Base-by-base conservation (phyloP, 208 protist genomes). In the Acanthamoeba culbertsoni region DNA sequence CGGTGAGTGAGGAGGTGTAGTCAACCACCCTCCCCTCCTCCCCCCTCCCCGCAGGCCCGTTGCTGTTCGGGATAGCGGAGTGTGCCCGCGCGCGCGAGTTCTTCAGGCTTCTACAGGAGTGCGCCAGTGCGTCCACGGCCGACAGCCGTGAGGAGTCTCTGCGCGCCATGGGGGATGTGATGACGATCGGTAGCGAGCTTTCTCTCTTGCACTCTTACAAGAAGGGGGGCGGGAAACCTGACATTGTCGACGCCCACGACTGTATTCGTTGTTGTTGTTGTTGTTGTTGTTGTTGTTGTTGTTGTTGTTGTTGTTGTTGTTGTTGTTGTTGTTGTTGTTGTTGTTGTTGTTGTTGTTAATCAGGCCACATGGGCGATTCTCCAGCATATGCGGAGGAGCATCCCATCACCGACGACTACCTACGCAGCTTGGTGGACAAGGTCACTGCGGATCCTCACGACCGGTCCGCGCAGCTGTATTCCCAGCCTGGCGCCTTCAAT, bases 41-140 rank as follows among this genome's bases (percentile, higher is more conserved):
- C 14, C 16, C 16, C 16, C 23, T 59, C 14, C 14, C 23, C 14
- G 51, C 51, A 75, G 84, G 84, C 5, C 75, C 91, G 14, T 45
- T 94, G 1, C 73, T 94, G 28, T 94, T 73, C 33, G 91, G 91
- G n/a, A 77, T 94, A 26, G 48, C 91, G 1, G 91, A 94, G 40
- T 94, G 91, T 33, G 91, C 42, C 23, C 68, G 91, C 6, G 73
- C 91, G 23, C 42, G 65, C 23, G 26, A 77, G 75, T 94, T 94
- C 65, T 94, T 91, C 86, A 14, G 59, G 16, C 48, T 73, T 8
- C 59, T 65, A 10, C 12, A 57, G 5, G 43, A 8, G 42, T 28
- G 14, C 20, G 46, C 46, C 14, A 18, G 26, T 33, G 5, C 40
- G 1, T 2, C 20, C 33, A 5, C 14, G 1, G 10, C 73, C 14